phyloP scores from a whole-genome alignment of 179 eudicot species.

The Carnegiea gigantea region DNA sequence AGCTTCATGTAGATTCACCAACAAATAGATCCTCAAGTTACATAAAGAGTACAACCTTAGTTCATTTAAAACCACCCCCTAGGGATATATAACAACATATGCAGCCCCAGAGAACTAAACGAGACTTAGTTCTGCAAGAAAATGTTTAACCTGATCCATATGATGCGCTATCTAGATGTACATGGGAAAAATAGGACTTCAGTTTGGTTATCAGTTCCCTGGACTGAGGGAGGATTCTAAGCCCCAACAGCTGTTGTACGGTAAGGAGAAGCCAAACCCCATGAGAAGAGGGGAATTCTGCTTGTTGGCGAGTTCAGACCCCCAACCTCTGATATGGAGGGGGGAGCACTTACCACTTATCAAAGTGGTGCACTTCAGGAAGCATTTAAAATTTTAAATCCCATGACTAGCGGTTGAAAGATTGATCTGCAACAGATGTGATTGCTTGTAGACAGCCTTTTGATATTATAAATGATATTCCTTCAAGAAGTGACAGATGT shows the following conservation, averaged over 20 bases:
- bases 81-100: background rate
- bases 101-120: background rate
- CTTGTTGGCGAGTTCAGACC: background rate
- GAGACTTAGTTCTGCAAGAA: background rate
- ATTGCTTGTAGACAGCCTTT: slow-evolving; percentile 4
- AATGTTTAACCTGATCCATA: background rate
- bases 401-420: background rate
- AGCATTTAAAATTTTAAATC: background rate
- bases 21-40: slow-evolving; percentile 3
- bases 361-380: background rate
- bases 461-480: background rate
- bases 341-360: background rate
- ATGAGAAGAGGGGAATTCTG: background rate
- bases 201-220: background rate
- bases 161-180: background rate
- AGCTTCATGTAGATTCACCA: background rate
- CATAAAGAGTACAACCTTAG: background rate
- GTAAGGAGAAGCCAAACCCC: background rate
- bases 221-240: background rate
- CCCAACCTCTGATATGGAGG: background rate
- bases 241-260: background rate
- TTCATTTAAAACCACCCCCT: background rate
- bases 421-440: background rate
- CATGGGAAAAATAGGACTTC: background rate
- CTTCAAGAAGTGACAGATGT: background rate